Evolutionary conservation across 2,329 filamentous ascomycete species (phyloP).

Genomic region (Trichoderma sp.): DNA sequence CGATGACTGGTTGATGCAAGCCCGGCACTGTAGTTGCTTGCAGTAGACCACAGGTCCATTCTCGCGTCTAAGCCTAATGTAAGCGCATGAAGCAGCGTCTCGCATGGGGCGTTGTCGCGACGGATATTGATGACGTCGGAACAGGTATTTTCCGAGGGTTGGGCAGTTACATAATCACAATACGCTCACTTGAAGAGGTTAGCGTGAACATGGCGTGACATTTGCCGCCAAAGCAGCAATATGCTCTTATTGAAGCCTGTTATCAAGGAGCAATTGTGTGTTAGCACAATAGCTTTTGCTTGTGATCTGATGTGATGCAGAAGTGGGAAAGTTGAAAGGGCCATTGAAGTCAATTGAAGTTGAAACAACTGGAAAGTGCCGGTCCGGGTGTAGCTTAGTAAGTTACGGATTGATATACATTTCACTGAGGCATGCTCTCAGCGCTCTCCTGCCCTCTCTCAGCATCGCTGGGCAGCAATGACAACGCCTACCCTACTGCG

Average conservation of each 20-base stretch:
- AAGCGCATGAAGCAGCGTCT: conserved; percentile 9
- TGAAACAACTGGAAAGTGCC: not conserved
- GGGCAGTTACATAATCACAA: not conserved
- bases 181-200: not conserved
- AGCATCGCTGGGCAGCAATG: not conserved
- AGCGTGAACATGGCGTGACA: not conserved
- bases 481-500: not conserved
- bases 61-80: conserved; percentile 14
- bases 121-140: not conserved
- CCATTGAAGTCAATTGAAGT: not conserved
- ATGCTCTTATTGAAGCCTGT: not conserved
- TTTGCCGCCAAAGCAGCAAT: not conserved
- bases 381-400: not conserved
- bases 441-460: not conserved
- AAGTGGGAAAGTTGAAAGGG: not conserved
- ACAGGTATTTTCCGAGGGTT: not conserved
- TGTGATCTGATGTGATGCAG: not conserved
- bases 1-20: not conserved
- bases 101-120: conserved; percentile 1
- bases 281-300: not conserved
- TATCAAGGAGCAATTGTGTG: no score
- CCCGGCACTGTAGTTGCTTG: not conserved
- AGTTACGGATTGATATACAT: not conserved
- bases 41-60: conserved; percentile 1
- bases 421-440: not conserved